Evolutionary conservation across 331 rosid species (phyloP).

Genomic region (Quercus phellos): DNA sequence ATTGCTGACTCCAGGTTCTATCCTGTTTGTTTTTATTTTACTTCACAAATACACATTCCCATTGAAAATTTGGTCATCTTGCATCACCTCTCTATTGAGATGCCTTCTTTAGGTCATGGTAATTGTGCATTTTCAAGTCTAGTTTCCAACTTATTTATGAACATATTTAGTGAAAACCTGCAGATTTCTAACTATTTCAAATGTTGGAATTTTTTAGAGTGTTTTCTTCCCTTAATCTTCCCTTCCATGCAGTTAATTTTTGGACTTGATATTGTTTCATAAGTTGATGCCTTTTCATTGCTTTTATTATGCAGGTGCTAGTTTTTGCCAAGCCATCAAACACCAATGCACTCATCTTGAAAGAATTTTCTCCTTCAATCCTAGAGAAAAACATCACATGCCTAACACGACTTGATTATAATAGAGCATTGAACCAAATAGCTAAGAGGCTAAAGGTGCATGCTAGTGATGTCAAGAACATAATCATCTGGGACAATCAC

Average conservation of each 20-base stretch:
- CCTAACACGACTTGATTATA: conserved; percentile 83
- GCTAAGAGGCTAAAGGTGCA: conserved; percentile 65
- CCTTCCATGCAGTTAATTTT: neutral
- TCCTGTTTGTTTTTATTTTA: too few species aligned
- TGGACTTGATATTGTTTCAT: neutral
- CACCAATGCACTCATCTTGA: conserved; percentile 82
- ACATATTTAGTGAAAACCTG: neutral
- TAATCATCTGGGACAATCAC: conserved; percentile 90
- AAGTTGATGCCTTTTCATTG: conserved; percentile 7
- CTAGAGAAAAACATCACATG: conserved; percentile 77
- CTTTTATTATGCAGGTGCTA: conserved; percentile 48
- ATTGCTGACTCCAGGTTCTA: too few species aligned
- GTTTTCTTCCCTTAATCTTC: too few species aligned
- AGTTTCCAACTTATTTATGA: neutral
- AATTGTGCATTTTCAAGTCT: neutral
- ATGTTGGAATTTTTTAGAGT: neutral
- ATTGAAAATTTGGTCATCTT: too few species aligned
- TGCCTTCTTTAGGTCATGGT: too few species aligned
- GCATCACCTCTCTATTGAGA: too few species aligned
- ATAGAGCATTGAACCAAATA: conserved; percentile 85
- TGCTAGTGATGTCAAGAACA: conserved; percentile 73
- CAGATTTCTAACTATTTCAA: neutral
- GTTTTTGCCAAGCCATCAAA: conserved; percentile 97
- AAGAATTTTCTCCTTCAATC: conserved; percentile 81
- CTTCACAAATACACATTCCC: too few species aligned